Evolutionary conservation across 2,329 filamentous ascomycete species (phyloP), one percentile per base, ranked within the genome.

Genomic region (Helotiales sp.): DNA sequence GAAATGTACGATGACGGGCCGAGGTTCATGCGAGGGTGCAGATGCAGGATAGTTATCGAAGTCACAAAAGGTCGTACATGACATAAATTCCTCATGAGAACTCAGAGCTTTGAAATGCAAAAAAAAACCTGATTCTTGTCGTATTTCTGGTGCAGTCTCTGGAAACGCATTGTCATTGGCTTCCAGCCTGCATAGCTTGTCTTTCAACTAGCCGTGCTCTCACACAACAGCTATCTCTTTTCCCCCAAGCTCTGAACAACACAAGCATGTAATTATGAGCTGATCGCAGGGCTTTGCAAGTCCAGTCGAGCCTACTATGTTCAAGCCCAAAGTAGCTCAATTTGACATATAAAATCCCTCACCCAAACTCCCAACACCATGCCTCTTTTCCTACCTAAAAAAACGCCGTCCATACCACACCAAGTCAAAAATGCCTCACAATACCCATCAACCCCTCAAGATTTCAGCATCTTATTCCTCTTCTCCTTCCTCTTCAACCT

Each of bases 401-500:
- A 69, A 55, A 55, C 50, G 50, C 50, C 67, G 34, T 61, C 40
- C 40, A 43, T 43, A 17, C 40, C 8, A 22, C 22, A 8, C 10
- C 28, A 32, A 11, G 28, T 28, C 50, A 17, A 55, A 55, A 22
- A 55, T 55, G 28, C 24, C 28, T 34, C 50, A 54, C n/a, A n/a
- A 11, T 17, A 20, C 28, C n/a, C 49, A 15, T 28, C 34, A 2
- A 17, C 40, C 57, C n/a, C 20, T 86, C 82, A 90, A 68, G 88
- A 90, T 78, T 90, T 89, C 75, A 91, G 78, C 78, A 93, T 82
- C 83, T 95, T 96, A 81, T 95, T 99, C 78, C 96, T 89, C 89
- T 98, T 98, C 85, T 99, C 96, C 80, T 93, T 92, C 77, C 94
- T 88, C 89, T 93, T 97, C 80, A 97, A 81, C 74, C 96, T 88